A percentile compares a stretch with the other conserved stretches of the same genome.
Evolutionary conservation across 75 land plant genomes (phyloP).

Genomic region (Cunninghamia lanceolata): DNA sequence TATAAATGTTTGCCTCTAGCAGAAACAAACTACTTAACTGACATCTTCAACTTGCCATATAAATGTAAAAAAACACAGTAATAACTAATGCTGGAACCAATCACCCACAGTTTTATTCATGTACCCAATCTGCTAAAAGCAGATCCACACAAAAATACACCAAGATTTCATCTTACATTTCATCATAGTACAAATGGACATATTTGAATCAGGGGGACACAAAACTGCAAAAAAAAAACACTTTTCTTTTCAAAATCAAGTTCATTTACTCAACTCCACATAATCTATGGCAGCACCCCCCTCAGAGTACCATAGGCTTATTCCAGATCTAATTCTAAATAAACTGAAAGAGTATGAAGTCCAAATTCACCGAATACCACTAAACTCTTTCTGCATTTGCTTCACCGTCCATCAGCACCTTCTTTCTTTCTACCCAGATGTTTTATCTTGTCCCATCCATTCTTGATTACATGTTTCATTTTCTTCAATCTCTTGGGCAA

Average conservation of each 20-base stretch:
- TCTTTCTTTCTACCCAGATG: constrained; percentile 8
- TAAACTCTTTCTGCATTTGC: background rate
- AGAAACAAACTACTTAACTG: background rate
- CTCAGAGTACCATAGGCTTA: background rate
- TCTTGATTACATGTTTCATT: constrained; percentile 6
- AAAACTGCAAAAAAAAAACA: background rate
- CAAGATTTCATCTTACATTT: background rate
- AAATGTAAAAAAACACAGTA: background rate
- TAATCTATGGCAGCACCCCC: background rate
- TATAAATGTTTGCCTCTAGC: background rate
- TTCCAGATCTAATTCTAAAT: background rate
- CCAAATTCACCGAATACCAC: background rate
- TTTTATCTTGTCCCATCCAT: constrained; percentile 10
- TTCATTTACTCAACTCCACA: background rate
- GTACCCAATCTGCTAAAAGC: background rate
- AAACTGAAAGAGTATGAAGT: background rate
- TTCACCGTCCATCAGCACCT: background rate
- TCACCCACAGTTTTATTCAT: background rate
- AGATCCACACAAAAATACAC: background rate
- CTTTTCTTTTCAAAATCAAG: background rate
- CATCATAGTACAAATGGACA: background rate
- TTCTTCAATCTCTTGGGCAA: constrained; percentile 7
- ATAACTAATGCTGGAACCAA: background rate
- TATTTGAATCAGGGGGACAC: background rate
- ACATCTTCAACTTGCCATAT: background rate